Evolutionary conservation across 768 basidiomycete species (phyloP).

Genomic region (Suillus weaverae): DNA sequence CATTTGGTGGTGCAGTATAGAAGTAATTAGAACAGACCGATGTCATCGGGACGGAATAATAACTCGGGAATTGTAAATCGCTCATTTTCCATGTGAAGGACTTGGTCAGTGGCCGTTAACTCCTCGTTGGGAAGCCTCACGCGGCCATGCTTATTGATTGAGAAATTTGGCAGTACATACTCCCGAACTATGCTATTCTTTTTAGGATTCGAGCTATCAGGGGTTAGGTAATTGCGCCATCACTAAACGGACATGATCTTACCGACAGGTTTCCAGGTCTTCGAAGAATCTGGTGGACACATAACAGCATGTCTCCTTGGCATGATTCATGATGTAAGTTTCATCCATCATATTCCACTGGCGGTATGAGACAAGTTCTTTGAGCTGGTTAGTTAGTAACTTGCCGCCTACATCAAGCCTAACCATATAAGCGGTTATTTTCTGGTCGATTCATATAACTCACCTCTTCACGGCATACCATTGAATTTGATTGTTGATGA

Average conservation of each 20-base stretch:
- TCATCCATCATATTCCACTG: slow-evolving; percentile 99
- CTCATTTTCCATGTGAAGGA: slow-evolving; percentile 88
- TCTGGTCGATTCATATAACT: slow-evolving; percentile 16
- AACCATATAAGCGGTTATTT: slow-evolving; percentile 20
- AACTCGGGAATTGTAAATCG: slow-evolving; percentile 92
- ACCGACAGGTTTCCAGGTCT: slow-evolving; percentile 83
- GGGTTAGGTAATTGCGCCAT: slow-evolving; percentile 19
- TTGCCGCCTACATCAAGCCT: slow-evolving; percentile 97
- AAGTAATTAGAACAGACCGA: slow-evolving; percentile 54
- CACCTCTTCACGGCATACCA: slow-evolving; percentile 86
- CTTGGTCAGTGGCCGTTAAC: slow-evolving; percentile 57
- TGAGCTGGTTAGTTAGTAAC: slow-evolving; percentile 91
- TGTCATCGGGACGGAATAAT: slow-evolving; percentile 86
- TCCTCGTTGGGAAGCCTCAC: slow-evolving; percentile 55
- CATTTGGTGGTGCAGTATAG: slow-evolving; percentile 11
- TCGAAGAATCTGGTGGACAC: slow-evolving; percentile 69
- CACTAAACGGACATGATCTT: slow-evolving; percentile 32
- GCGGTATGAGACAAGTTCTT: slow-evolving; percentile 89
- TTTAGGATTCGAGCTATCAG: slow-evolving; percentile 50
- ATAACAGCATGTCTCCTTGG: slow-evolving; percentile 90
- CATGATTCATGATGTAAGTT: slow-evolving; percentile 89
- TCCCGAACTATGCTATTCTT: slow-evolving; percentile 76
- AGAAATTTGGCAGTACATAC: slow-evolving; percentile 89
- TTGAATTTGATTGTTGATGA: slow-evolving; percentile 70
- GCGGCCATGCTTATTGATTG: slow-evolving; percentile 60